Evolutionary conservation across 1,139 yeast genomes (phyloP), one percentile per base, ranked within the genome.

Genomic region (Blastobotrys indianensis): DNA sequence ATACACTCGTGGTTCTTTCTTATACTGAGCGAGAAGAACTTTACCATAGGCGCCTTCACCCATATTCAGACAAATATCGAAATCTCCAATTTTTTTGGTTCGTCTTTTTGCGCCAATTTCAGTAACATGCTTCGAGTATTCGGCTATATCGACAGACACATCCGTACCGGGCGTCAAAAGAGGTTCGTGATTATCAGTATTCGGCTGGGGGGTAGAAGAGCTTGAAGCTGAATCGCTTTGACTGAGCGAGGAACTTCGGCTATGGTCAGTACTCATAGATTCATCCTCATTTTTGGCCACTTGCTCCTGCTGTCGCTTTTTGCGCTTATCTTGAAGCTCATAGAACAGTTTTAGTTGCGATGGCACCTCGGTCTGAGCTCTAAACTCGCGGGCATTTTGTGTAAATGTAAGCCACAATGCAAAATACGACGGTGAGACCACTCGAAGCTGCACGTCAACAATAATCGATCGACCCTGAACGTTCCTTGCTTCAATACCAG

Each of bases 41-140:
- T 86, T 85, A 12, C 97, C 97, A 60, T 90, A 92, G 0, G 97
- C 97, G 37, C 98, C 98, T 63, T 85, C 94, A 1, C 98, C 98
- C 80, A 92, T 78, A 52, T 82, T 79, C 60, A 85, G 83, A 39
- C 86, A 47, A 1, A 85, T 76, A 3, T 69, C 67, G 58, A 86
- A 92, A 61, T 88, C 95, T 0, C 74, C 62, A 53, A 86, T 76
- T 52, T 79, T 78, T 62, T 86, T 86, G 30, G 76, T 59, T 2
- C 69, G 61, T 9, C 69, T 58, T 13, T 55, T 54, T 1, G 64
- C 62, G 2, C 70, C 71, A 8, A 67, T 60, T 45, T 56, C 61
- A 8, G 57, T 49, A n/a, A 48, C 50, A 28, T 52, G 58, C 32
- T 45, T 32, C 9, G 45, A 37, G 11, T 44, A 44, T 15, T 38